phyloP scores from a whole-genome alignment of 352 stramenopile genomes.

The Phytophthora kernoviae region DNA sequence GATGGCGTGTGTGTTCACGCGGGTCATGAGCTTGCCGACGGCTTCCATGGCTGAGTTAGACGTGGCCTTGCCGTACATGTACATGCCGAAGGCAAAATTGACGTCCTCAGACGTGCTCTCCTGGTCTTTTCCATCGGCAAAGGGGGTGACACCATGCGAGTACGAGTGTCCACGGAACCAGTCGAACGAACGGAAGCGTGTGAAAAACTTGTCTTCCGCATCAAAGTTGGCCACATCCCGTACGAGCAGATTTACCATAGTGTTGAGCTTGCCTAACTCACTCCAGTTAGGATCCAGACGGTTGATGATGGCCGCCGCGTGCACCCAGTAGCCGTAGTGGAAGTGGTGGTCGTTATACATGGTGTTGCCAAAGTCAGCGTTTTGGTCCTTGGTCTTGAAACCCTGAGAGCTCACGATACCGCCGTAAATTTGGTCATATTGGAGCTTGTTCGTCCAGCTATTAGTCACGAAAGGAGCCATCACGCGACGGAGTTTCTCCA shows the following conservation, averaged over 20 bases:
- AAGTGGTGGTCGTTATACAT: constrained; percentile 84
- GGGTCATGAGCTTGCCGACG: constrained; percentile 55
- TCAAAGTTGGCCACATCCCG: constrained; percentile 65
- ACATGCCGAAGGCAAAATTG: constrained; percentile 64
- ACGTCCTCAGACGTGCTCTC: constrained; percentile 73
- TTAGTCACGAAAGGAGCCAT: constrained; percentile 57
- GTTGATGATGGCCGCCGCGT: constrained; percentile 54
- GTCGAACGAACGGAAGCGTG: constrained; percentile 65
- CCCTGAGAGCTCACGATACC: constrained; percentile 62
- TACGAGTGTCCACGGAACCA: constrained; percentile 76
- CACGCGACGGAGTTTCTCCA: constrained; percentile 42
- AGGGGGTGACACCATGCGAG: constrained; percentile 66
- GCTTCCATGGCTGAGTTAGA: constrained; percentile 33
- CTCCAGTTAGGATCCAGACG: constrained; percentile 48
- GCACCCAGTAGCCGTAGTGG: constrained; percentile 78
- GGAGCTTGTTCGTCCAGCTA: constrained; percentile 49
- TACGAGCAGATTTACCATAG: constrained; percentile 41
- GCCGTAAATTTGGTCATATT: constrained; percentile 61
- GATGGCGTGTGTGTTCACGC: constrained; percentile 53
- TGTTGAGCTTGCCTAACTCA: constrained; percentile 43
- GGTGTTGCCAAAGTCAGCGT: constrained; percentile 75
- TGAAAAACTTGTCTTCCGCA: constrained; percentile 46
- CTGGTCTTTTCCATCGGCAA: constrained; percentile 71
- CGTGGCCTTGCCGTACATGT: constrained; percentile 58
- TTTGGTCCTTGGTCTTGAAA: constrained; percentile 57